These are phyloP conservation scores for Alternaria alternata DNA, from an alignment of 2,329 filamentous ascomycete genomes.

Conservation along the genomic window DNA sequence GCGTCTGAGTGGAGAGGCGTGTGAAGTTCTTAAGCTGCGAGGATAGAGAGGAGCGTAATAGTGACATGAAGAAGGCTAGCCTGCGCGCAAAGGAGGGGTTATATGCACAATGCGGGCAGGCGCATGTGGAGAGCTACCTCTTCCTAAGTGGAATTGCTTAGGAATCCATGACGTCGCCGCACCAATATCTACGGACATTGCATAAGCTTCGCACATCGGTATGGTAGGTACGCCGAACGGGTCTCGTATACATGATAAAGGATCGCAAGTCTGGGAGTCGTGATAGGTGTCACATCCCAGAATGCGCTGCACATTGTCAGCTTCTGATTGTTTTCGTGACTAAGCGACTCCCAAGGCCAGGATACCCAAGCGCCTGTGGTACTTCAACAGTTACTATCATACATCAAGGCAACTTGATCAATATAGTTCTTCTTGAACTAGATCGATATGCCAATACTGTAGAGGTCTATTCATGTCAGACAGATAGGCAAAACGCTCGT, in stretches of 20 bases:
- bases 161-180: slow-evolving; percentile 23
- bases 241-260: neutral
- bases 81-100: slow-evolving; percentile 33
- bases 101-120: slow-evolving; percentile 18
- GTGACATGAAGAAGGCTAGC: slow-evolving; percentile 28
- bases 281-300: neutral
- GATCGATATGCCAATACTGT: neutral
- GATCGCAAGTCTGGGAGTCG: neutral
- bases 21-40: slow-evolving; percentile 24
- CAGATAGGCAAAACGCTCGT: no score
- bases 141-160: slow-evolving; percentile 13
- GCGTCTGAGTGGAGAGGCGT: slow-evolving; percentile 21
- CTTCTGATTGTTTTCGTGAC: neutral
- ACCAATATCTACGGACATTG: neutral
- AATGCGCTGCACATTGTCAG: neutral
- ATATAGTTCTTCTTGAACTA: neutral
- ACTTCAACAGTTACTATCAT: neutral
- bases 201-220: neutral
- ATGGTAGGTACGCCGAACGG: neutral
- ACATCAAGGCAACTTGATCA: neutral
- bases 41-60: slow-evolving; percentile 25
- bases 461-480: neutral
- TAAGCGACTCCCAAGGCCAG: neutral
- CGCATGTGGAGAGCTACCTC: slow-evolving; percentile 3
- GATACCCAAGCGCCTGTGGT: neutral